A percentile compares a stretch with the other conserved stretches of the same genome.
phyloP scores from a whole-genome alignment of 106 monocot genomes.

The Allium sativum region DNA sequence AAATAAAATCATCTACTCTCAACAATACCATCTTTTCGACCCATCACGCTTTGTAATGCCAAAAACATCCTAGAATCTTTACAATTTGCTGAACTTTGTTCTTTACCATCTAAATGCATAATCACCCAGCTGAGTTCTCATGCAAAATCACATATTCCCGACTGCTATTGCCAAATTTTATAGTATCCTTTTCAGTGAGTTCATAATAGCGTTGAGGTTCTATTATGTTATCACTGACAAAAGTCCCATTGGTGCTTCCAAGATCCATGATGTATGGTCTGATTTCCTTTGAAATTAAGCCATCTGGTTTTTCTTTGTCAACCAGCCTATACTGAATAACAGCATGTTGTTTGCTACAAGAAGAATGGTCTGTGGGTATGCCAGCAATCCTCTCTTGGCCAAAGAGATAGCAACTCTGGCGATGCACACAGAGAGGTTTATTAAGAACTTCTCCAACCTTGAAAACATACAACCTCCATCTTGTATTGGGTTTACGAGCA shows the following conservation, averaged over 20 bases:
- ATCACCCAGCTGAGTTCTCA: constrained; percentile 33
- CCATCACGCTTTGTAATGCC: too few relatives aligned
- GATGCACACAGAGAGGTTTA: constrained; percentile 84
- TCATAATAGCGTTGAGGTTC: constrained; percentile 94
- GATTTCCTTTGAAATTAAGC: constrained; percentile 55
- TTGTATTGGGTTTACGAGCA: too few relatives aligned
- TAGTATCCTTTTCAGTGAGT: constrained; percentile 87
- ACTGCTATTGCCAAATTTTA: constrained; percentile 96
- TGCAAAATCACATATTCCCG: constrained; percentile 52
- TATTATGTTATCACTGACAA: constrained; percentile 73
- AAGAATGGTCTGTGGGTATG: constrained; percentile 93
- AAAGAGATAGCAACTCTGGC: constrained; percentile 87
- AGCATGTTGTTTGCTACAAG: constrained; percentile 98
- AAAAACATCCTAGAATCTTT: too few relatives aligned
- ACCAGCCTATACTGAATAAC: constrained; percentile 84
- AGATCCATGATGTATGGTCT: constrained; percentile 99
- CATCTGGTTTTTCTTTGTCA: constrained; percentile 77
- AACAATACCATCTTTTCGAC: too few relatives aligned
- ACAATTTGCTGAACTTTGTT: too few relatives aligned
- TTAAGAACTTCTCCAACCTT: too few relatives aligned
- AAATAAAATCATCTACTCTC: too few relatives aligned
- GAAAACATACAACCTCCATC: too few relatives aligned
- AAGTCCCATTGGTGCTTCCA: constrained; percentile 95
- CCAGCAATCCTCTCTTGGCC: constrained; percentile 95
- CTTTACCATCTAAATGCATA: too few relatives aligned